Evolutionary conservation across 768 basidiomycete genomes (phyloP).

Genomic region (Russula brevipes): DNA sequence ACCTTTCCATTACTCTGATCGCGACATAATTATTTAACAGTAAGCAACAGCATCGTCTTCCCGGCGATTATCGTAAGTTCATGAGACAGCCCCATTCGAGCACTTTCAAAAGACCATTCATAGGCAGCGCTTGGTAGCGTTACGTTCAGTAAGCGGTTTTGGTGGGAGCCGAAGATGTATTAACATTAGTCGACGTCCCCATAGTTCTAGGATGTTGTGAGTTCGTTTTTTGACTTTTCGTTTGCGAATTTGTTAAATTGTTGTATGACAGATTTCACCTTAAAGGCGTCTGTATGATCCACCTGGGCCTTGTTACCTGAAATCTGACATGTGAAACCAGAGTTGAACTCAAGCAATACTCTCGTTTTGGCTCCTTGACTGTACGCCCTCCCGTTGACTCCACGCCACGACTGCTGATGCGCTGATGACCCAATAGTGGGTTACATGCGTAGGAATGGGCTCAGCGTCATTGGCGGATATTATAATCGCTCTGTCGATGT

Average conservation of each 20-base stretch:
- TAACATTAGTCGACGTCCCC: background rate
- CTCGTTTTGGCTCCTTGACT: slow-evolving; percentile 33
- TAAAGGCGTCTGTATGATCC: slow-evolving; percentile 37
- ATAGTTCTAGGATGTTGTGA: slow-evolving; percentile 27
- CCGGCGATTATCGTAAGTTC: background rate
- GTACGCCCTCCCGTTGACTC: slow-evolving; percentile 25
- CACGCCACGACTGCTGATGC: background rate
- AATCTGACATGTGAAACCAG: slow-evolving; percentile 19
- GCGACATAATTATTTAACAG: background rate
- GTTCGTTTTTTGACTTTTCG: slow-evolving; percentile 5
- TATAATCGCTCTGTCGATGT: slow-evolving; percentile 44
- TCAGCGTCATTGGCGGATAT: slow-evolving; percentile 46
- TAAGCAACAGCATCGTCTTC: background rate
- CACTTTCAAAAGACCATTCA: background rate
- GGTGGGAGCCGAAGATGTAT: background rate
- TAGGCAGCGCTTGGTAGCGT: slow-evolving; percentile 36
- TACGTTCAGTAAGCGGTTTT: slow-evolving; percentile 38
- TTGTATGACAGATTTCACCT: slow-evolving; percentile 39
- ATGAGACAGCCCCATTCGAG: no score
- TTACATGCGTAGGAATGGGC: slow-evolving; percentile 43
- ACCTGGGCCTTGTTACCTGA: background rate
- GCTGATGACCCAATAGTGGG: slow-evolving; percentile 36
- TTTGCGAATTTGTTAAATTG: background rate
- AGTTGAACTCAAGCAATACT: slow-evolving; percentile 32
- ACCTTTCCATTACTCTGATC: background rate